Evolutionary conservation across 78 protist species (phyloP).

Genomic region (Protostelium mycophagum): DNA sequence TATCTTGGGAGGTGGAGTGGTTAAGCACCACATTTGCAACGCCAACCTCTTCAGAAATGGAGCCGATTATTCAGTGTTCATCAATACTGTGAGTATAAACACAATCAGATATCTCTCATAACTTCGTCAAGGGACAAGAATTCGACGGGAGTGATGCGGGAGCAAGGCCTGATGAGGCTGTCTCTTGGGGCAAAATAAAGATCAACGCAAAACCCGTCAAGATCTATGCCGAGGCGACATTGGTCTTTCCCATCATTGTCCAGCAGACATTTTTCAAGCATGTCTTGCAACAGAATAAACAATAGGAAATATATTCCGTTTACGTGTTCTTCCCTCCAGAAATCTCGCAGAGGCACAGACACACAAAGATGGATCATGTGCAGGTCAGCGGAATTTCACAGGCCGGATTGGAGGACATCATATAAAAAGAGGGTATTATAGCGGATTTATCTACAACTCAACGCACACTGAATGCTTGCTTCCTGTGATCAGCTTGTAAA

Average conservation of each 20-base stretch:
- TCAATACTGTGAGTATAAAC: slow-evolving; percentile 81
- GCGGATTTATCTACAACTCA: too few relatives aligned
- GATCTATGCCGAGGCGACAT: slow-evolving; percentile 81
- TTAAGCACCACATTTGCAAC: slow-evolving; percentile 99
- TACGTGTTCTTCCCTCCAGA: too few relatives aligned
- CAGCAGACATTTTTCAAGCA: slow-evolving; percentile 76
- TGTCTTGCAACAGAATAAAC: not conserved
- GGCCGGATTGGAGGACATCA: too few relatives aligned
- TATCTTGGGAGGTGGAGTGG: slow-evolving; percentile 99
- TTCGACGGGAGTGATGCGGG: slow-evolving; percentile 96
- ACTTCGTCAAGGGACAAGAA: slow-evolving; percentile 32
- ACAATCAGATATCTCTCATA: not conserved
- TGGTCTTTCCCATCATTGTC: slow-evolving; percentile 83
- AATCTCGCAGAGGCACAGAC: too few relatives aligned
- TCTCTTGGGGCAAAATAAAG: slow-evolving; percentile 98
- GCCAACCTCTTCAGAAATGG: slow-evolving; percentile 99
- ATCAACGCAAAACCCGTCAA: slow-evolving; percentile 90
- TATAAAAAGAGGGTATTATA: too few relatives aligned
- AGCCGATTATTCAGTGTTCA: slow-evolving; percentile 90
- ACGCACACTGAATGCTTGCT: too few relatives aligned
- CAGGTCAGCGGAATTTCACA: too few relatives aligned
- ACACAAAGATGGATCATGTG: too few relatives aligned
- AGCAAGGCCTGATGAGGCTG: slow-evolving; percentile 99
- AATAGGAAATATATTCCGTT: not conserved
- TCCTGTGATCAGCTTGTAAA: too few relatives aligned